Percentiles rank a stretch among this genome's conserved stretches.
These are phyloP conservation scores for Fusarium lateritium DNA, from an alignment of 2,329 filamentous ascomycete species.

Conservation along the genomic window DNA sequence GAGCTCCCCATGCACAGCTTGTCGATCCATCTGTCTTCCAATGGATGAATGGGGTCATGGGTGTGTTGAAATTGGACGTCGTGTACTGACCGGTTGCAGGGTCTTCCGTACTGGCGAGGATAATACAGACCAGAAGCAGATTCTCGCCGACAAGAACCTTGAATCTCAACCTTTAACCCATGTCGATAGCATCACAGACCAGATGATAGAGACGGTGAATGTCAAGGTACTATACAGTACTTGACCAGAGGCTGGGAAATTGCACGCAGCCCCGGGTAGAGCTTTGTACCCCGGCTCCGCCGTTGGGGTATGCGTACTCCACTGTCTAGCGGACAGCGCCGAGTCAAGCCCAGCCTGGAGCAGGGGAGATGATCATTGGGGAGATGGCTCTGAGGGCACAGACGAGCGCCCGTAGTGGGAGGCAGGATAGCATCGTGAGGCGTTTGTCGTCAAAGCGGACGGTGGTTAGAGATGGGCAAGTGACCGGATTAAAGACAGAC, in stretches of 20 bases:
- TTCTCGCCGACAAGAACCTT: constrained; percentile 37
- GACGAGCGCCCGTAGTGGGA: constrained; percentile 23
- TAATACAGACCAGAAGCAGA: constrained; percentile 30
- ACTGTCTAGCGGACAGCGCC: constrained; percentile 44
- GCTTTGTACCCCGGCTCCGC: constrained; percentile 41
- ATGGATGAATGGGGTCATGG: constrained; percentile 11
- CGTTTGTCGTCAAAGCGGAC: constrained; percentile 13
- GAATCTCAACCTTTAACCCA: constrained; percentile 40
- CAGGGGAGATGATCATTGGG: constrained; percentile 24
- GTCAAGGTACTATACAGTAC: constrained; percentile 36
- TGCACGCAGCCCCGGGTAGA: constrained; percentile 42
- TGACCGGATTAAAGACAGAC: constrained; percentile 11
- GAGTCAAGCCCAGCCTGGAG: constrained; percentile 42
- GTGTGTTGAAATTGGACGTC: constrained; percentile 20
- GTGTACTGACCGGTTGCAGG: constrained; percentile 33
- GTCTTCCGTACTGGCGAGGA: constrained; percentile 15
- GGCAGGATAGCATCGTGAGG: constrained; percentile 11
- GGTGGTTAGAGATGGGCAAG: constrained; percentile 6
- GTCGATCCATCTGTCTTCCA: constrained; percentile 32
- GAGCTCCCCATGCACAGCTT: constrained; percentile 28
- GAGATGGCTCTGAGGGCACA: constrained; percentile 36
- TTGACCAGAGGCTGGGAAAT: constrained; percentile 46
- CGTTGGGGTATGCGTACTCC: constrained; percentile 37
- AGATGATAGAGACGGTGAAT: constrained; percentile 29
- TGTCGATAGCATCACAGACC: constrained; percentile 38